A percentile compares a stretch with the other conserved stretches of the same genome.
These are phyloP conservation scores for Cryptococcus hybrid DNA, from an alignment of 1,284 basidiomycete genomes.

Conservation along the genomic window DNA sequence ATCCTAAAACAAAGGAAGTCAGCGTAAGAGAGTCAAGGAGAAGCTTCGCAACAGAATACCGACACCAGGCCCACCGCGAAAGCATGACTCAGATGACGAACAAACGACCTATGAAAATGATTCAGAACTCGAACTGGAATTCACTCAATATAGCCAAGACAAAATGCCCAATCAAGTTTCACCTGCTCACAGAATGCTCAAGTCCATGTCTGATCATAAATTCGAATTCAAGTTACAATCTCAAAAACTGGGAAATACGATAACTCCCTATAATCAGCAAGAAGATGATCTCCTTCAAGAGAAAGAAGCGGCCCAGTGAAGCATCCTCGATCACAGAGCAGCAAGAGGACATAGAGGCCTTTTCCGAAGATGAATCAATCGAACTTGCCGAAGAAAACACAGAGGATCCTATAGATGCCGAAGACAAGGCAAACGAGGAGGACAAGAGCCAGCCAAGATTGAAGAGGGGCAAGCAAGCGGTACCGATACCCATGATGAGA, in stretches of 20 bases:
- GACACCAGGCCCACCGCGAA: neutral
- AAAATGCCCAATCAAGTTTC: neutral
- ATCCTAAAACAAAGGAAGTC: neutral
- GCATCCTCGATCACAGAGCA: too few relatives aligned
- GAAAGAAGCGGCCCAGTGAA: neutral
- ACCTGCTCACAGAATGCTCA: neutral
- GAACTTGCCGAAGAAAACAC: slow-evolving; percentile 1
- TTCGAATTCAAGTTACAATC: too few relatives aligned
- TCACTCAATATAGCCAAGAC: neutral
- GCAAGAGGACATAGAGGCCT: neutral
- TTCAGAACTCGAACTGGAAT: neutral
- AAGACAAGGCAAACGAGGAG: neutral
- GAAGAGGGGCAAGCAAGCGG: neutral
- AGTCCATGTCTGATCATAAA: neutral
- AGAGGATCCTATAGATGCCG: neutral
- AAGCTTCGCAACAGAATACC: neutral
- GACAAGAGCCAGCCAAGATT: neutral
- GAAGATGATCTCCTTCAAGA: neutral
- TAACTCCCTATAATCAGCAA: neutral
- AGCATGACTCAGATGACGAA: neutral
- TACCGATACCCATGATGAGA: neutral
- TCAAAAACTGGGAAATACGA: too few relatives aligned
- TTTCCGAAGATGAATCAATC: slow-evolving; percentile 12
- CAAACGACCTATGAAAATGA: neutral
- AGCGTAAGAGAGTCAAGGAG: neutral